Percentiles rank a stretch among this genome's conserved stretches.
These are phyloP conservation scores for Proliferodiscus dingleyae DNA, from an alignment of 2,329 filamentous ascomycete genomes.

Conservation along the genomic window DNA sequence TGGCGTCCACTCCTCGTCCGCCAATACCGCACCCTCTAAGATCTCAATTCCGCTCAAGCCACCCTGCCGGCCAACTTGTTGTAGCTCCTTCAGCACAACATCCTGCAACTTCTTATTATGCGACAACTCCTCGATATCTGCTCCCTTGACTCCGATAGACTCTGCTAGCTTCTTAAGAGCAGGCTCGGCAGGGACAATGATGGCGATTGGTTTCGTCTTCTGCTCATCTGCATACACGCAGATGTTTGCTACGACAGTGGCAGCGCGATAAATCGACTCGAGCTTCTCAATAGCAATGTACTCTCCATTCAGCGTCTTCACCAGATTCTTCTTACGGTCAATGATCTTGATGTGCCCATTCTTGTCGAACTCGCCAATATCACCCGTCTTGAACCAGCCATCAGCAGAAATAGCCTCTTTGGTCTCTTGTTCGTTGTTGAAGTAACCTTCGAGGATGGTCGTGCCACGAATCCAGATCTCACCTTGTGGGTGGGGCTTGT, in stretches of 20 bases:
- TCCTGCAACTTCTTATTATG: conserved; percentile 59
- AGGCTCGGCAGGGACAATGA: conserved; percentile 68
- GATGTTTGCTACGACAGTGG: conserved; percentile 75
- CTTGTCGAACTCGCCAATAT: conserved; percentile 83
- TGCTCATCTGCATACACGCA: conserved; percentile 78
- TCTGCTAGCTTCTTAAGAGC: conserved; percentile 55
- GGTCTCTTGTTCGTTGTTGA: conserved; percentile 81
- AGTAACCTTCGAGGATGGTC: conserved; percentile 73
- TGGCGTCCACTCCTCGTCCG: conserved; percentile 85
- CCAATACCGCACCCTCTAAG: conserved; percentile 69
- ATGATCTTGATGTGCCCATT: conserved; percentile 81
- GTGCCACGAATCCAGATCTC: conserved; percentile 86
- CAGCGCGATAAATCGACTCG: conserved; percentile 82
- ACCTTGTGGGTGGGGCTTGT: conserved; percentile 73
- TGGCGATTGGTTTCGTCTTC: conserved; percentile 73
- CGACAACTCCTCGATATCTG: conserved; percentile 60
- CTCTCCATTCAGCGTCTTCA: conserved; percentile 93
- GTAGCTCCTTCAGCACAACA: conserved; percentile 62
- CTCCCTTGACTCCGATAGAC: conserved; percentile 58
- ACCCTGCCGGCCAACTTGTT: conserved; percentile 57
- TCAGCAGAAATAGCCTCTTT: conserved; percentile 71
- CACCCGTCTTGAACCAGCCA: conserved; percentile 95
- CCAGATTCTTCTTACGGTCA: conserved; percentile 96
- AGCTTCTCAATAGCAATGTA: conserved; percentile 97
- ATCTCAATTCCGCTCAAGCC: conserved; percentile 69